phyloP scores from a whole-genome alignment of 2,329 filamentous ascomycete genomes.

The Endoconidiophora polonica region DNA sequence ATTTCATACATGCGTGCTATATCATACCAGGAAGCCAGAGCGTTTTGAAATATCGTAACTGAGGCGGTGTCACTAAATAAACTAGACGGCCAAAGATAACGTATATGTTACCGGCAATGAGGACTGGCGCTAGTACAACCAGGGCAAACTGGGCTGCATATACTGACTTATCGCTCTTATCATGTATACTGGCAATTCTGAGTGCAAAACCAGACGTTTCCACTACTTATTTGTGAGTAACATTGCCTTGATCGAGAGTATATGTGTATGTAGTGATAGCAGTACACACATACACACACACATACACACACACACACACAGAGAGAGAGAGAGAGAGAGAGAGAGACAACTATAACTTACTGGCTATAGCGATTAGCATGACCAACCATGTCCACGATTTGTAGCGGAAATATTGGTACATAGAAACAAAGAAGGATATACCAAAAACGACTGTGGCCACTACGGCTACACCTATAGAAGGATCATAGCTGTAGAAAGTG shows the following conservation, averaged over 20 bases:
- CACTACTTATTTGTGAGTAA: neutral
- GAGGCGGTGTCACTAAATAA: conserved; percentile 5
- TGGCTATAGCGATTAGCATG: neutral
- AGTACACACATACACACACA: neutral
- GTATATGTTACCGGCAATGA: conserved; percentile 18
- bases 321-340: too few species aligned
- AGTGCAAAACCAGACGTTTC: neutral
- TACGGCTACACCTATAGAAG: neutral
- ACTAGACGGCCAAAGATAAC: conserved; percentile 15
- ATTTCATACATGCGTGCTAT: neutral
- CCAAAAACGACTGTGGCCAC: conserved; percentile 9
- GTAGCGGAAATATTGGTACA: conserved; percentile 7
- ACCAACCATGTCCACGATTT: conserved; percentile 4
- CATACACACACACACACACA: neutral
- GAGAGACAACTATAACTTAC: neutral
- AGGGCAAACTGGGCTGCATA: conserved; percentile 16
- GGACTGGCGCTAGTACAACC: conserved; percentile 15
- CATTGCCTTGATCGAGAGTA: too few species aligned
- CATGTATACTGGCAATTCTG: neutral
- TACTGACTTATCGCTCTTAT: conserved; percentile 1
- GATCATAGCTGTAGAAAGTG: conserved; percentile 3
- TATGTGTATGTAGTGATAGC: too few species aligned
- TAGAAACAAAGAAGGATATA: neutral
- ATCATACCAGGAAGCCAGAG: conserved; percentile 9
- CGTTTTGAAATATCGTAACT: conserved; percentile 1